Evolutionary conservation across 192 early-diverging fungal genomes (phyloP).

Genomic region (Backusella westeae): DNA sequence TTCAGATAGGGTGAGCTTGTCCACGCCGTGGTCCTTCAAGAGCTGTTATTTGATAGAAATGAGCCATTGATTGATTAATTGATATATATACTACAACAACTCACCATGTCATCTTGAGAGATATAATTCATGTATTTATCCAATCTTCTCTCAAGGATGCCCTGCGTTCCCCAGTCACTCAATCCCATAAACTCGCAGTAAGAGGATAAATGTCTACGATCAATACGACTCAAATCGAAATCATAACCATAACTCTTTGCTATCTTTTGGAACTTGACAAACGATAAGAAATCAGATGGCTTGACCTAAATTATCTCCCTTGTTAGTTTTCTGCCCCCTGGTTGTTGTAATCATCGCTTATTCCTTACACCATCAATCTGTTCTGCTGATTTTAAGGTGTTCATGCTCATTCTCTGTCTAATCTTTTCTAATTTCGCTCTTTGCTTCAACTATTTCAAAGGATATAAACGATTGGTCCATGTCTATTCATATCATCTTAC

Average conservation of each 20-base stretch:
- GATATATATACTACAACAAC: background rate
- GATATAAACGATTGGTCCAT: background rate
- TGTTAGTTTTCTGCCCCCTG: background rate
- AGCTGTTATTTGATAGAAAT: constrained; percentile 15
- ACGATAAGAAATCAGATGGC: constrained; percentile 35
- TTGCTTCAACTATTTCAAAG: constrained; percentile 34
- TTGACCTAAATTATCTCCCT: constrained; percentile 31
- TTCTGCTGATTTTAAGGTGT: constrained; percentile 40
- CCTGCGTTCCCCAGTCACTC: constrained; percentile 42
- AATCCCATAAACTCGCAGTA: constrained; percentile 59
- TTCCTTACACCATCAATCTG: constrained; percentile 36
- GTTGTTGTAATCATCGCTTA: too few relatives aligned
- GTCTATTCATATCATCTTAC: constrained; percentile 24
- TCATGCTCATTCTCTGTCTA: constrained; percentile 43
- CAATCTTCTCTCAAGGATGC: constrained; percentile 43
- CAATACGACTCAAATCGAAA: constrained; percentile 44
- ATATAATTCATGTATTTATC: constrained; percentile 43
- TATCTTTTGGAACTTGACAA: constrained; percentile 35
- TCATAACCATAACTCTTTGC: constrained; percentile 44
- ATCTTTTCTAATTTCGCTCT: constrained; percentile 46
- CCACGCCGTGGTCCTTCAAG: constrained; percentile 38
- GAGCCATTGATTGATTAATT: background rate
- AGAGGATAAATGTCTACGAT: constrained; percentile 41
- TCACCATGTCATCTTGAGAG: constrained; percentile 42
- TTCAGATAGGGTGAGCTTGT: constrained; percentile 36